Evolutionary conservation across 75 land plant genomes (phyloP).

Genomic region (Pinus taeda): DNA sequence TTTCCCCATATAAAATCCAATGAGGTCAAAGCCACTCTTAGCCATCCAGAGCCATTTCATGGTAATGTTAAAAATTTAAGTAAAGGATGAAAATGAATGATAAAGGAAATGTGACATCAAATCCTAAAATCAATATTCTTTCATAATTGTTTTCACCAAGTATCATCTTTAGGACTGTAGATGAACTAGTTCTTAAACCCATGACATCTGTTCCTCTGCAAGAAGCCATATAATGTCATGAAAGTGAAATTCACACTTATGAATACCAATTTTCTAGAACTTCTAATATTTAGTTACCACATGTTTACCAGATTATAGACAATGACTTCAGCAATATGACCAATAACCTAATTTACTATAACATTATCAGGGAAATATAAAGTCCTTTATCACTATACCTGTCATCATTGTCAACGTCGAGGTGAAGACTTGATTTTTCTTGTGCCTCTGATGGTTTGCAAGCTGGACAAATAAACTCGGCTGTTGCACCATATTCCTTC

Average conservation of each 20-base stretch:
- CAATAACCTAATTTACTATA: background rate
- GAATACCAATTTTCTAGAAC: no score
- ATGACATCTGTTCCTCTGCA: background rate
- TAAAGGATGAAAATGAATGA: no score
- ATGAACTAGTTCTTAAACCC: background rate
- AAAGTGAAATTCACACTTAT: no score
- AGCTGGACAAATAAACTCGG: conserved; percentile 74
- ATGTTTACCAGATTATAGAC: background rate
- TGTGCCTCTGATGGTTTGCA: conserved; percentile 39
- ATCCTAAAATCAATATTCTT: no score
- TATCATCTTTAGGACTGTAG: background rate
- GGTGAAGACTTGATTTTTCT: conserved; percentile 1
- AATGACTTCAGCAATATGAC: background rate
- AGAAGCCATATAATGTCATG: background rate
- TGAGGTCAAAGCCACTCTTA: no score
- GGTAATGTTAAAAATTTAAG: no score
- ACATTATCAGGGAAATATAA: background rate
- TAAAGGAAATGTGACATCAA: no score
- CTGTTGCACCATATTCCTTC: conserved; percentile 26
- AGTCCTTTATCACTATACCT: conserved; percentile 4
- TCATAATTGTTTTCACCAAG: no score
- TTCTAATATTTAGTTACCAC: background rate
- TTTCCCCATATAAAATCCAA: no score
- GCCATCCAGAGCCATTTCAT: no score
- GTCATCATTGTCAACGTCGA: conserved; percentile 5